Evolutionary conservation across 495 filamentous ascomycete species (phyloP).

Genomic region (Hypoxylon lienhwacheense): DNA sequence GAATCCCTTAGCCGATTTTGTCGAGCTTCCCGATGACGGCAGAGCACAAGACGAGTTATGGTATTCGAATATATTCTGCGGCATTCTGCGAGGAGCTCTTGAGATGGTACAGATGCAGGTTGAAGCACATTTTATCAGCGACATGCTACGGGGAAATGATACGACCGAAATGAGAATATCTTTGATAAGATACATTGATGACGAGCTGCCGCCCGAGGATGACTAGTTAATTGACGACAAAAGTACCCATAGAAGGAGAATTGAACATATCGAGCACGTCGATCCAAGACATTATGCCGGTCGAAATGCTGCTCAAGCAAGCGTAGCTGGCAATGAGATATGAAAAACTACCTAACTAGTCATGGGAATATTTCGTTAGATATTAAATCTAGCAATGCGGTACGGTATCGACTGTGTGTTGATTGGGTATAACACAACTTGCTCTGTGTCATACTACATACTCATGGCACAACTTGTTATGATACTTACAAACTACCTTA

Average conservation of each 20-base stretch:
- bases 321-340: background rate
- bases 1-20: constrained; percentile 95
- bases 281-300: background rate
- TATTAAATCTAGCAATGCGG: no score
- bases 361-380: no score
- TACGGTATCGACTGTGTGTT: no score
- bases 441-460: no score
- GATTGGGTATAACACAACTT: no score
- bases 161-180: constrained; percentile 96
- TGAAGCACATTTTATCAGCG: constrained; percentile 94
- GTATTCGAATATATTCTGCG: constrained; percentile 97
- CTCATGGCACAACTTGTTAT: no score
- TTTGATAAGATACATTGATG: constrained; percentile 91
- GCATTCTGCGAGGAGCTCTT: constrained; percentile 82
- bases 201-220: constrained; percentile 95
- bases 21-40: constrained; percentile 95
- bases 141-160: constrained; percentile 90
- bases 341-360: no score
- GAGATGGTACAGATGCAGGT: constrained; percentile 99
- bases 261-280: background rate
- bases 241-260: background rate
- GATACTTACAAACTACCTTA: no score
- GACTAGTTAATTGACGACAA: constrained; percentile 57
- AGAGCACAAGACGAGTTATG: constrained; percentile 94
- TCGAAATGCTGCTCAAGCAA: background rate